These are phyloP conservation scores for Sextonia rubra DNA, from an alignment of 164 flowering plant species.

Conservation along the genomic window DNA sequence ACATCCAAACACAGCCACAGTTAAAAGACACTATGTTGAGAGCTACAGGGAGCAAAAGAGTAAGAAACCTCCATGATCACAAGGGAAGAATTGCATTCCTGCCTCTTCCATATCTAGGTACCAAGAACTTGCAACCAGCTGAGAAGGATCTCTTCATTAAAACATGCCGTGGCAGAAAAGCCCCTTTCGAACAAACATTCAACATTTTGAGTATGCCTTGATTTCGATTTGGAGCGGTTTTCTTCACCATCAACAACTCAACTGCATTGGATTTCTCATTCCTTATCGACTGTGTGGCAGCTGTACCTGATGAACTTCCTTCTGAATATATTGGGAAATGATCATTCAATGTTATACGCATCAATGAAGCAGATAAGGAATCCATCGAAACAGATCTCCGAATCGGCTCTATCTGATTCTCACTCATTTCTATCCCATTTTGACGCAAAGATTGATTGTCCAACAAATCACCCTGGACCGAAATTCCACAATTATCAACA, in stretches of 20 bases:
- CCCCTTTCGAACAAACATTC: constrained; percentile 30
- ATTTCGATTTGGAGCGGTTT: constrained; percentile 16
- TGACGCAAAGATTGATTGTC: constrained; percentile 12
- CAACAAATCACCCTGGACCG: constrained; percentile 31
- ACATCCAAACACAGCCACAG: neutral
- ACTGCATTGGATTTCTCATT: constrained; percentile 2
- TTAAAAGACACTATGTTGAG: constrained; percentile 5
- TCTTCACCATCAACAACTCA: neutral
- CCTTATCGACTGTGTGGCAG: neutral
- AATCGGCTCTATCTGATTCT: constrained; percentile 23
- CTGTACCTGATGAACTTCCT: constrained; percentile 16
- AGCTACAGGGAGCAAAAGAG: neutral
- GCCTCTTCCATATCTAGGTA: constrained; percentile 29
- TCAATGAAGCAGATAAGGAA: constrained; percentile 28
- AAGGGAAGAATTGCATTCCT: constrained; percentile 36
- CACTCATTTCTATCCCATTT: neutral
- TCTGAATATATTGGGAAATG: constrained; percentile 10
- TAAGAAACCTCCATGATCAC: constrained; percentile 14
- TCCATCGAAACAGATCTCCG: constrained; percentile 59
- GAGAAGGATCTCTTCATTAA: constrained; percentile 54
- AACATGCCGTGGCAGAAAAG: constrained; percentile 26
- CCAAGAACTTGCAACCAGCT: constrained; percentile 31
- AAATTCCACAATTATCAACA: constrained; percentile 1
- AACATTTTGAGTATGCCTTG: constrained; percentile 26
- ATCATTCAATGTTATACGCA: constrained; percentile 21